phyloP scores from a whole-genome alignment of 2,329 filamentous ascomycete species.

The Aspergillus niger region DNA sequence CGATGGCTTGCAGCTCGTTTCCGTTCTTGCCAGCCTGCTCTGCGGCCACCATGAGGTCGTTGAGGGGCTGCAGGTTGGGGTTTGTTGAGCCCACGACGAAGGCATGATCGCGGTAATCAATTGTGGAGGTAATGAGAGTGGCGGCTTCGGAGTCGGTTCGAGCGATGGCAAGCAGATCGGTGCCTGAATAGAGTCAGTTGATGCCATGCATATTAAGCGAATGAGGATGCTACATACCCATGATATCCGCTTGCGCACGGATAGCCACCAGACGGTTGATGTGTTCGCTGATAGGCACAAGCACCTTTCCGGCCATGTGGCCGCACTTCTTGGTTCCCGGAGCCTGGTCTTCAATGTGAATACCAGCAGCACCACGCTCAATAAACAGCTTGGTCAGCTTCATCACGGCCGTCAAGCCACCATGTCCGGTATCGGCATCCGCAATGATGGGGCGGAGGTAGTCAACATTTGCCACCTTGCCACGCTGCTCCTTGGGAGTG shows the following conservation, averaged over 20 bases:
- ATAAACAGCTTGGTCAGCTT: conserved; percentile 98
- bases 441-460: conserved; percentile 95
- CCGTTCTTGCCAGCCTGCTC: conserved; percentile 81
- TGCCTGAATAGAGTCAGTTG: conserved; percentile 51
- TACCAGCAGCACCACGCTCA: conserved; percentile 93
- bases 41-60: conserved; percentile 86
- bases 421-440: conserved; percentile 95
- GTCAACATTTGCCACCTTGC: conserved; percentile 77
- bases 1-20: conserved; percentile 80
- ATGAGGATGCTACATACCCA: conserved; percentile 63
- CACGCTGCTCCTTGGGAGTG: conserved; percentile 70
- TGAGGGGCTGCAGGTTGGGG: conserved; percentile 76
- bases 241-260: conserved; percentile 95
- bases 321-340: conserved; percentile 99
- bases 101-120: conserved; percentile 90
- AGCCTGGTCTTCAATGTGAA: conserved; percentile 98
- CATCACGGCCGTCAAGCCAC: conserved; percentile 97
- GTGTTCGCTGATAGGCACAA: conserved; percentile 96
- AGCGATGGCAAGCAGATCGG: conserved; percentile 85
- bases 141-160: conserved; percentile 97
- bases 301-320: conserved; percentile 97
- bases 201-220: neutral
- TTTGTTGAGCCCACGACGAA: conserved; percentile 93
- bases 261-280: conserved; percentile 97
- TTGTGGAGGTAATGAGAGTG: conserved; percentile 93